Base-by-base conservation (phyloP, 441 rosid species). In the Euphorbia corollata region DNA sequence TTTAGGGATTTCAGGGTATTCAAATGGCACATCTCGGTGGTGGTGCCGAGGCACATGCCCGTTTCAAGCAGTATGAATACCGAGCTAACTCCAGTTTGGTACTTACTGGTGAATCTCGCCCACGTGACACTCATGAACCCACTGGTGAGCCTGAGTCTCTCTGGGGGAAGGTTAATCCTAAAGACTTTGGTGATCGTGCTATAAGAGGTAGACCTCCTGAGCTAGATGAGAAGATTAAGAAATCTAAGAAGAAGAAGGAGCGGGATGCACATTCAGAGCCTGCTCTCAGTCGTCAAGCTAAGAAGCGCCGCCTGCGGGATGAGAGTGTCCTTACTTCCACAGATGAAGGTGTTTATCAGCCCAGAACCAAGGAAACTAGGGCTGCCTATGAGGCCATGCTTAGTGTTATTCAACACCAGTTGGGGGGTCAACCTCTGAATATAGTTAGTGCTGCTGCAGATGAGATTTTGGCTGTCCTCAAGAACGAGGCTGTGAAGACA, bases 341-440 rank as follows among this genome's bases (percentile, higher is more conserved):
- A 0, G 98, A 94, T 73, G 98, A 89, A 73, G 98, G 88, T 23
- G 86, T 87, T 71, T 91, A 94, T 70, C 93, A 89, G 86, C 98
- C 99, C 2, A 94, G 88, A 76, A 94, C 96, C 0, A 89, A 86
- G 81, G 97, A 91, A 75, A 94, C 96, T 3, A 79, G 87, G 72
- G 97, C 96, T 58, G 99, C 97, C 20, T 94, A 94, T 36, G 97
- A 86, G 81, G 91, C 93, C 15, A 89, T 94, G 92, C 87, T 94
- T 53, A 82, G 94, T 70, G 73, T 87, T 41, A 89, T 94, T 77
- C 99, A 94, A 72, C 84, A 83, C 73, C 97, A 91, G 84, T 77
- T 91, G 83, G 97, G 97, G 57, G 97, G 96, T 55, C 96, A 84
- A 74, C 97, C 97, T 10, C 80, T 81, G 59, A 91, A 81, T 80